A percentile compares a stretch with the other conserved stretches of the same genome.
Conservation (phyloP, 345 rosid species). For the Sonneratia caseolaris region DNA sequence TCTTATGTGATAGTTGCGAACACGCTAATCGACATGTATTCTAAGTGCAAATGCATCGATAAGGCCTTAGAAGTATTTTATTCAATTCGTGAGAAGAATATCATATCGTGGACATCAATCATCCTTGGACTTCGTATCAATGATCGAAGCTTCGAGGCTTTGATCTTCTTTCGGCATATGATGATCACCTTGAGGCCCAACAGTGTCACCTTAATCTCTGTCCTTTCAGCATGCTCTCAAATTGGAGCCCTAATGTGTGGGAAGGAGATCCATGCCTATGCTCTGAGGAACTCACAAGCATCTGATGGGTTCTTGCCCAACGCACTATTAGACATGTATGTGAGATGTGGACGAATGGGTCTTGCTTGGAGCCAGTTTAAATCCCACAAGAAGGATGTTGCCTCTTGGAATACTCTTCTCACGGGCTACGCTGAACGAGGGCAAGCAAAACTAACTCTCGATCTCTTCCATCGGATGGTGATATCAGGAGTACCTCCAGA, state of each 20-base stretch:
- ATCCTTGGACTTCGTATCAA: conserved; percentile 63
- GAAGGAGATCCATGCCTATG: conserved; percentile 68
- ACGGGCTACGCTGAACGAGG: conserved; percentile 64
- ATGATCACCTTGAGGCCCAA: conserved; percentile 46
- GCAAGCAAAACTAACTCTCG: conserved; percentile 44
- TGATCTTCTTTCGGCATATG: conserved; percentile 62
- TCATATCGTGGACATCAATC: conserved; percentile 77
- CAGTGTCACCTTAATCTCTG: conserved; percentile 52
- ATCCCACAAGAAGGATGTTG: conserved; percentile 36
- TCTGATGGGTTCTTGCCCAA: conserved; percentile 55
- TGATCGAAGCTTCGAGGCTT: conserved; percentile 68
- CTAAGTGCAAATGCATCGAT: conserved; percentile 64
- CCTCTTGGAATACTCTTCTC: conserved; percentile 80
- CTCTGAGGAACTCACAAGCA: conserved; percentile 40
- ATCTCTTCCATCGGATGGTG: conserved; percentile 53
- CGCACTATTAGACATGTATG: conserved; percentile 70
- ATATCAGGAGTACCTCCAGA: conserved; percentile 50
- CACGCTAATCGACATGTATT: conserved; percentile 72
- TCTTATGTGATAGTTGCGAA: conserved; percentile 54
- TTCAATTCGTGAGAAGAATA: conserved; percentile 51
- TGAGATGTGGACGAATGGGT: conserved; percentile 64
- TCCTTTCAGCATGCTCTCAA: conserved; percentile 72
- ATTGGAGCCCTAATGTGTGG: conserved; percentile 80
- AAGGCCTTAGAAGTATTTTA: conserved; percentile 59
- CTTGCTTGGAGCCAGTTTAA: conserved; percentile 57